Base-by-base conservation (phyloP, 2,329 filamentous ascomycete species). In the Cryoendolithus antarcticus region DNA sequence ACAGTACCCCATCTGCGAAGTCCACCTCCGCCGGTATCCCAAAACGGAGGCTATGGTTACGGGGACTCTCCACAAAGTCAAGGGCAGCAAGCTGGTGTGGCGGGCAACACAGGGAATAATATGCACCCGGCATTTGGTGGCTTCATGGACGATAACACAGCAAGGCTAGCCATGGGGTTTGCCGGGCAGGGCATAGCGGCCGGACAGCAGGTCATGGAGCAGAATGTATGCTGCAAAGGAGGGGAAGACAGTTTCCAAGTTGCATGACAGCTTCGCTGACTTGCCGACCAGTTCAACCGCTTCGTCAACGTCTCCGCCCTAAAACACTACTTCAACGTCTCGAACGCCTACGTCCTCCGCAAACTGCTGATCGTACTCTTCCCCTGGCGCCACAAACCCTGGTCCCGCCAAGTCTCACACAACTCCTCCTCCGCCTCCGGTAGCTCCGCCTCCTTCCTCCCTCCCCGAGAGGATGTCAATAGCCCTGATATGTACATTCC, bases 401-500 rank as follows among this genome's bases (percentile, higher is more conserved):
- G 91, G 91, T 93, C 86, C 44, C 82, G 93, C 49, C 86, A 93
- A 61, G 85, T 93, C 71, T 80, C 41, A 50, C 70, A 56, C 74
- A 80, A 37, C 75, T 67, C 60, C 58, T 66, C 54, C 60, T 49
- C 64, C 61, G 41, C 66, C 63, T 57, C 80, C 52, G 78, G 82
- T 47, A 45, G 46, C 32, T 39, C 45, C 2, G 76, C 76, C 34
- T 80, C 79, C 69, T 98, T 91, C 63, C 73, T 95, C 6, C 86
- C 91, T 4, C 91, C 91, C 2, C 75, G 91, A 48, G 89, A 98
- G 61, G 91, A 98, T 58, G 71, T 96, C 62, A 98, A 98, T 65
- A 93, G 86, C 48, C 91, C 93, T 10, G 91, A 98, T 64, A 96
- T 98, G 88, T 98, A 98, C 66, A 98, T 98, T 53, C 88, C 88